These are phyloP conservation scores for Citrus trifoliata DNA, from an alignment of 345 rosid genomes.

Conservation along the genomic window DNA sequence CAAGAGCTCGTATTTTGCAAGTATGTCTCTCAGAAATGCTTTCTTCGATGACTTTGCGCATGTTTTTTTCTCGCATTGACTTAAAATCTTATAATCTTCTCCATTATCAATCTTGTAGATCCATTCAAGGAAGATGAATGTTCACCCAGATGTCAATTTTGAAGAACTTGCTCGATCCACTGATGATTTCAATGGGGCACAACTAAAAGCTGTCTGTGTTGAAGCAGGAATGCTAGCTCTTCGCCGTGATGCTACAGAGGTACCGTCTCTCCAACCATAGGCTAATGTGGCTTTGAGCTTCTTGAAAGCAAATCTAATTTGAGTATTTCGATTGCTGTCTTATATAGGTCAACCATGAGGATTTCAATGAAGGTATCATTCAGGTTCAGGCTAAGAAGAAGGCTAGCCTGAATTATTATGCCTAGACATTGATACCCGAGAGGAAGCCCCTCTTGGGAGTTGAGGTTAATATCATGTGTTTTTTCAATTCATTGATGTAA, in stretches of 20 bases:
- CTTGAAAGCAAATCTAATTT: background rate
- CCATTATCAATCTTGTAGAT: constrained; percentile 42
- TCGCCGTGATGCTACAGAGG: constrained; percentile 98
- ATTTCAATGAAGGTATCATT: constrained; percentile 97
- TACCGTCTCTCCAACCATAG: constrained; percentile 14
- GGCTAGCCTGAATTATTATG: constrained; percentile 94
- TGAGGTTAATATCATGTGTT: background rate
- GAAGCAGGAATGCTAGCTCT: constrained; percentile 99
- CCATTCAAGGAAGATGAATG: constrained; percentile 99
- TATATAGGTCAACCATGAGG: constrained; percentile 92
- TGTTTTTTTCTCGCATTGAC: background rate
- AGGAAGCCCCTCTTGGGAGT: background rate
- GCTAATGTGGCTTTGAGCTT: too few relatives aligned
- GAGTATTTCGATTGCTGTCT: constrained; percentile 2
- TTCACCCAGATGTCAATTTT: constrained; percentile 91
- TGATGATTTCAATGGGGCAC: constrained; percentile 98
- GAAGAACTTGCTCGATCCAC: constrained; percentile 99
- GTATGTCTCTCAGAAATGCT: constrained; percentile 20
- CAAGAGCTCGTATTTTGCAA: constrained; percentile 96
- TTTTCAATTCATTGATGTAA: background rate
- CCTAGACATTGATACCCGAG: constrained; percentile 25
- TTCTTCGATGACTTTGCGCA: background rate
- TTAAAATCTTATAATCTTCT: background rate
- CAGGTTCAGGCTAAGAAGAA: constrained; percentile 99
- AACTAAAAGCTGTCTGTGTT: constrained; percentile 95